Evolutionary conservation across 1,139 yeast genomes (phyloP).

Genomic region (Saccharomyces uvarum): DNA sequence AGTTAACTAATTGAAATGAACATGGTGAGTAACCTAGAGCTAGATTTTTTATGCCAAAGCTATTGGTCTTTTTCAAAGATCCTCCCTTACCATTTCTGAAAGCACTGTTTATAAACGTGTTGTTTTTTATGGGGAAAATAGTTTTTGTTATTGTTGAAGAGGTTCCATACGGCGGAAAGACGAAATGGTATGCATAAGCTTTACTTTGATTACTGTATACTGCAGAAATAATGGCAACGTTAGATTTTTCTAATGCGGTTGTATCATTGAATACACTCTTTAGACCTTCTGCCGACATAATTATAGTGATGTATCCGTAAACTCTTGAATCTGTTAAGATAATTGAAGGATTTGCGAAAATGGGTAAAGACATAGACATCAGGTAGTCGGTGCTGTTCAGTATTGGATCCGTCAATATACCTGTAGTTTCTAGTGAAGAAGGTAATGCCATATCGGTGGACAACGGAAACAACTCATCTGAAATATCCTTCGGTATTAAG

Average conservation of each 20-base stretch:
- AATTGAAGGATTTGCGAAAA: slow-evolving; percentile 66
- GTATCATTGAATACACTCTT: slow-evolving; percentile 45
- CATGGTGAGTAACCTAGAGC: slow-evolving; percentile 70
- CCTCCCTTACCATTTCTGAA: slow-evolving; percentile 39
- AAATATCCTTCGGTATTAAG: slow-evolving; percentile 28
- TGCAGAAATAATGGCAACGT: slow-evolving; percentile 36
- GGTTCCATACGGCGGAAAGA: slow-evolving; percentile 32
- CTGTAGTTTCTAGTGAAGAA: slow-evolving; percentile 34
- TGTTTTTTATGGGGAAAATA: slow-evolving; percentile 29
- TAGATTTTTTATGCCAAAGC: slow-evolving; percentile 39
- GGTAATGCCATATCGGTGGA: slow-evolving; percentile 41
- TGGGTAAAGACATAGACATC: slow-evolving; percentile 48
- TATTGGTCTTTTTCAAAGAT: slow-evolving; percentile 39
- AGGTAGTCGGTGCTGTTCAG: slow-evolving; percentile 35
- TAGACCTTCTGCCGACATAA: slow-evolving; percentile 52
- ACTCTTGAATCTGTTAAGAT: slow-evolving; percentile 50
- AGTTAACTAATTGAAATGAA: slow-evolving; percentile 42
- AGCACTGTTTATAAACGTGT: slow-evolving; percentile 22
- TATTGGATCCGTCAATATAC: slow-evolving; percentile 55
- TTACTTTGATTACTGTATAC: slow-evolving; percentile 21
- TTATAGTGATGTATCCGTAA: slow-evolving; percentile 65
- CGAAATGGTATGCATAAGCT: slow-evolving; percentile 34
- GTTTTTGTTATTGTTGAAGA: slow-evolving; percentile 14
- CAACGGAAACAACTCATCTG: slow-evolving; percentile 45
- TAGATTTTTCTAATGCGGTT: slow-evolving; percentile 38